phyloP scores from a whole-genome alignment of 2,329 filamentous ascomycete species.

The Cryphonectria nitschkei region DNA sequence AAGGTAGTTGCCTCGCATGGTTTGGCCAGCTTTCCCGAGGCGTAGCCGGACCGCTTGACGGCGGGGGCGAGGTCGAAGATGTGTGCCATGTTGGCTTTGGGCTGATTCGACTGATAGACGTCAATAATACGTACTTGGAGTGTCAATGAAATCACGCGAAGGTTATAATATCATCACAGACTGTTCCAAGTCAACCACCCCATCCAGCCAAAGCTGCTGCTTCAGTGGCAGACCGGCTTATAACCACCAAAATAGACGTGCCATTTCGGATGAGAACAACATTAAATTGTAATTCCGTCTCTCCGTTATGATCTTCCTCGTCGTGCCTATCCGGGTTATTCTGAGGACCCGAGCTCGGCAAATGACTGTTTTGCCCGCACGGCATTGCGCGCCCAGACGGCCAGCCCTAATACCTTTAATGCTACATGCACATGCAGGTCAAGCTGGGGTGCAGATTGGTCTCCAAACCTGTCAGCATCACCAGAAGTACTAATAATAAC shows the following conservation, averaged over 20 bases:
- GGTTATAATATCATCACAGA: background rate
- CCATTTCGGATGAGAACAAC: background rate
- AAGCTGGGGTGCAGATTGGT: constrained; percentile 1
- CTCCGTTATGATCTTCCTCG: background rate
- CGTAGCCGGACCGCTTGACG: constrained; percentile 36
- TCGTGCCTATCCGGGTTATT: background rate
- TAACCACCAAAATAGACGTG: background rate
- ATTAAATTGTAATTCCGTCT: background rate
- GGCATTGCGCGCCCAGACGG: background rate
- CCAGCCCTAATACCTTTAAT: background rate
- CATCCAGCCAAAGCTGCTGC: background rate
- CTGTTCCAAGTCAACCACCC: background rate
- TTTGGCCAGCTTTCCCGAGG: constrained; percentile 36
- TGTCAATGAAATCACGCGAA: background rate
- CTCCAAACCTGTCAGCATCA: background rate
- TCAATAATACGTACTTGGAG: background rate
- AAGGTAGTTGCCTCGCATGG: constrained; percentile 38
- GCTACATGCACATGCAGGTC: background rate
- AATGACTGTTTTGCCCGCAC: background rate
- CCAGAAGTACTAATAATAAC: background rate
- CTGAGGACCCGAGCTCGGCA: constrained; percentile 6
- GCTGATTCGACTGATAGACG: too few species aligned
- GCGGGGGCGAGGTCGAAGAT: constrained; percentile 40
- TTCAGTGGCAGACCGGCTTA: background rate
- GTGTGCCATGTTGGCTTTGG: constrained; percentile 38